phyloP scores from a whole-genome alignment of 495 filamentous ascomycete species.

The Penicillium pancosmium region DNA sequence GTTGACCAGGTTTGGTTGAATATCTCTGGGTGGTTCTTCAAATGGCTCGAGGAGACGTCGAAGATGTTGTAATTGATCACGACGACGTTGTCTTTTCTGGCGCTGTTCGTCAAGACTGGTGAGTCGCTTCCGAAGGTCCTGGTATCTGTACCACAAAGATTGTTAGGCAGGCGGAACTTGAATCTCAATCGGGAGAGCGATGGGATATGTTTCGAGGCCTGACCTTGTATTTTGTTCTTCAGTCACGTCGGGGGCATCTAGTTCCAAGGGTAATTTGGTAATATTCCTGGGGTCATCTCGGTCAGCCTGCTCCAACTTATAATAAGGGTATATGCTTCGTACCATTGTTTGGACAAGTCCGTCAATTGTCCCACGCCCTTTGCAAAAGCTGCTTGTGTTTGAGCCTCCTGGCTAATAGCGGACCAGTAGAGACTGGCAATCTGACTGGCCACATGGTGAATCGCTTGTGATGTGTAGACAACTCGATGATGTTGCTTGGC shows the following conservation, averaged over 20 bases:
- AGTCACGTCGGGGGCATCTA: constrained; percentile 35
- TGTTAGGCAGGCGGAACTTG: constrained; percentile 32
- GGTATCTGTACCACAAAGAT: constrained; percentile 51
- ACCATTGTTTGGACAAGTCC: constrained; percentile 52
- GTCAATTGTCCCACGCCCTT: constrained; percentile 45
- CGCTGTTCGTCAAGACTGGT: constrained; percentile 54
- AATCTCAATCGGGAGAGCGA: constrained; percentile 15
- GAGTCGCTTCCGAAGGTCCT: constrained; percentile 54
- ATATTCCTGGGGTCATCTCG: constrained; percentile 42
- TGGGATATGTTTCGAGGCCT: constrained; percentile 15
- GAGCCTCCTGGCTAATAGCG: constrained; percentile 47
- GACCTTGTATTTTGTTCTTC: constrained; percentile 40
- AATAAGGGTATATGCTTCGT: constrained; percentile 6
- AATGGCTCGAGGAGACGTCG: constrained; percentile 63
- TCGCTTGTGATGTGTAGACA: constrained; percentile 73
- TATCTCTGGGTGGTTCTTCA: constrained; percentile 51
- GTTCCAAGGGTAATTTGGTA: constrained; percentile 34
- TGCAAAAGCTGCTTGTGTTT: constrained; percentile 38
- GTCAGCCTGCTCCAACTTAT: constrained; percentile 19
- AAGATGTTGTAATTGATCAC: constrained; percentile 60
- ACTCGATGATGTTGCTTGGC: constrained; percentile 71
- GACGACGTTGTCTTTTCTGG: constrained; percentile 52
- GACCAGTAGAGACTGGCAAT: constrained; percentile 73
- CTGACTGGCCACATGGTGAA: constrained; percentile 81
- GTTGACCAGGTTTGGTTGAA: constrained; percentile 79